Conservation (phyloP, 1,139 yeast species). For the Yamadazyma buinensis region DNA sequence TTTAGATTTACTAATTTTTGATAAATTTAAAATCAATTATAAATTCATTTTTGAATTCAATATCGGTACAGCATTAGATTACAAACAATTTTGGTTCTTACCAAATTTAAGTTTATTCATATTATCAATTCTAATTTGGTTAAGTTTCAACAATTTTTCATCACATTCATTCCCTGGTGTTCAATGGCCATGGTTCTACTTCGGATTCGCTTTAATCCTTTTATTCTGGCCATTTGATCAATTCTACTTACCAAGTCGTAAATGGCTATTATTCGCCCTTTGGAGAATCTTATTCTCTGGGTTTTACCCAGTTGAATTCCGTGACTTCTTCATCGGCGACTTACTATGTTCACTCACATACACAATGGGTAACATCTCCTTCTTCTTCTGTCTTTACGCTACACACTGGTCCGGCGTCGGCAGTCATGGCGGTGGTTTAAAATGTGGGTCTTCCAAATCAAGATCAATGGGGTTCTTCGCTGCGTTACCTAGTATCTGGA, state of each 20-base stretch:
- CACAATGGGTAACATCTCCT: constrained; percentile 78
- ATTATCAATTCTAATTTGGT: constrained; percentile 64
- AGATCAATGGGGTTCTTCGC: constrained; percentile 78
- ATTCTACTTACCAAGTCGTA: constrained; percentile 52
- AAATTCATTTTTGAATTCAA: constrained; percentile 90
- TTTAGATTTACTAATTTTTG: constrained; percentile 71
- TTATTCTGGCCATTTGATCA: constrained; percentile 65
- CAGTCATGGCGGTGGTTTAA: constrained; percentile 29
- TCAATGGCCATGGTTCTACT: constrained; percentile 78
- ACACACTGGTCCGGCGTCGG: constrained; percentile 59
- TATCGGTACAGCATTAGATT: constrained; percentile 65
- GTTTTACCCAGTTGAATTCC: constrained; percentile 87
- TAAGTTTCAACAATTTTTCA: constrained; percentile 72
- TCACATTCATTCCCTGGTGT: constrained; percentile 56
- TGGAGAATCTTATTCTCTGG: constrained; percentile 80
- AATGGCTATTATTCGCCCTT: constrained; percentile 70
- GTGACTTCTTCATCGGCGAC: constrained; percentile 92
- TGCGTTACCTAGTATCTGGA: constrained; percentile 84
- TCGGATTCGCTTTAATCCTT: constrained; percentile 49
- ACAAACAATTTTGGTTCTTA: constrained; percentile 57
- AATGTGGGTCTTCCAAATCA: constrained; percentile 78
- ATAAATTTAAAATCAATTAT: constrained; percentile 72
- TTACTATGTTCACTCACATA: constrained; percentile 84
- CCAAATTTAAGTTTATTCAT: constrained; percentile 59
- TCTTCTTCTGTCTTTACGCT: constrained; percentile 80